Conservation (phyloP, 208 protist species). For the Leishmania gerbilli region DNA sequence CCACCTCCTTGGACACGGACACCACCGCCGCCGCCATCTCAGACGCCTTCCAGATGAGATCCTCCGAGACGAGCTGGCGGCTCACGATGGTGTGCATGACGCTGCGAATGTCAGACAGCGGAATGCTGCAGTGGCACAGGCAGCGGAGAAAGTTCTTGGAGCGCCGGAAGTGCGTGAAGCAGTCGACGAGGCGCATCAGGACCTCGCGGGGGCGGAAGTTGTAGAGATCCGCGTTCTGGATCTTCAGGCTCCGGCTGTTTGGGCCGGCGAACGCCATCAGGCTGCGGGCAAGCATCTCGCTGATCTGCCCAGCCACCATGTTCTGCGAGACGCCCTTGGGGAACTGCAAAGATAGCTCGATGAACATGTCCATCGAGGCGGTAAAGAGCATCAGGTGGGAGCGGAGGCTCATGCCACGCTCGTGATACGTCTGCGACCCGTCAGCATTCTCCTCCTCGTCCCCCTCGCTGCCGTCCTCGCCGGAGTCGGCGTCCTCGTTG, state of each 20-base stretch:
- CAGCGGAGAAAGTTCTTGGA: slow-evolving; percentile 75
- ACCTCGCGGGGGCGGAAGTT: slow-evolving; percentile 81
- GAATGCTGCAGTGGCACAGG: slow-evolving; percentile 79
- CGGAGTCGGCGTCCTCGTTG: background rate
- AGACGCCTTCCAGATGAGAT: slow-evolving; percentile 60
- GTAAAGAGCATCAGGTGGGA: slow-evolving; percentile 79
- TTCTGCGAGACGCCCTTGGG: slow-evolving; percentile 85
- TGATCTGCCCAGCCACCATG: slow-evolving; percentile 88
- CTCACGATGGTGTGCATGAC: slow-evolving; percentile 64
- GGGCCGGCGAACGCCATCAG: slow-evolving; percentile 81
- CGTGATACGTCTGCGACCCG: slow-evolving; percentile 69
- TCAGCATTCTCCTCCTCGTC: slow-evolving; percentile 51
- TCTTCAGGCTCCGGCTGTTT: slow-evolving; percentile 78
- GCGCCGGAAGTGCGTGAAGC: slow-evolving; percentile 76
- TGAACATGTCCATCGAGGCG: slow-evolving; percentile 85
- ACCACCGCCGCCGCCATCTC: slow-evolving; percentile 61
- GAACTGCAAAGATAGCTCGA: slow-evolving; percentile 77
- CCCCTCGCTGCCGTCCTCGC: slow-evolving; percentile 31
- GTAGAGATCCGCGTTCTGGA: slow-evolving; percentile 79
- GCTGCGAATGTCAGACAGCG: slow-evolving; percentile 50
- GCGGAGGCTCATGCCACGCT: slow-evolving; percentile 68
- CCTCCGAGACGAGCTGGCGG: slow-evolving; percentile 69
- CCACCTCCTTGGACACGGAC: slow-evolving; percentile 55
- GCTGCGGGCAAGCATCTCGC: slow-evolving; percentile 85
- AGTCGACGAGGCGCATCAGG: slow-evolving; percentile 75